These are phyloP conservation scores for Mortierella antarctica DNA, from an alignment of 192 early-diverging fungal genomes.

Conservation along the genomic window DNA sequence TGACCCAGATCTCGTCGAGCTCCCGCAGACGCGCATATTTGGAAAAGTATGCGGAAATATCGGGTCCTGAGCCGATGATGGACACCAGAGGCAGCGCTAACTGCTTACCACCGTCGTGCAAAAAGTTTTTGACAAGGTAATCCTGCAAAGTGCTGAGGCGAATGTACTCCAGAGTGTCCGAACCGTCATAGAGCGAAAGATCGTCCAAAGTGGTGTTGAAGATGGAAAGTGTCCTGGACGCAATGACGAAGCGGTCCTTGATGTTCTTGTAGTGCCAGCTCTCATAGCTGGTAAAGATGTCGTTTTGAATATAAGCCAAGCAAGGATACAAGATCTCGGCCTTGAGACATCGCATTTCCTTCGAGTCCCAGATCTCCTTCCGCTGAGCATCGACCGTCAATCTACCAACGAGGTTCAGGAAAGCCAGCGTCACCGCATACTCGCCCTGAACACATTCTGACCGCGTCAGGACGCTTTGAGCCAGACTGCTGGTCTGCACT, in stretches of 20 bases:
- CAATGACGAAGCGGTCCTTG: constrained; percentile 44
- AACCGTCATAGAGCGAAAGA: constrained; percentile 18
- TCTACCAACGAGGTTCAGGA: constrained; percentile 39
- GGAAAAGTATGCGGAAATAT: constrained; percentile 48
- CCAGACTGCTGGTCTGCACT: constrained; percentile 42
- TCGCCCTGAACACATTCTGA: constrained; percentile 42
- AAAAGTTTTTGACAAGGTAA: constrained; percentile 53
- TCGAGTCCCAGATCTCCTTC: constrained; percentile 37
- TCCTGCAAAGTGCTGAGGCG: constrained; percentile 49
- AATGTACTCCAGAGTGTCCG: constrained; percentile 7
- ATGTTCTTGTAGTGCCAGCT: constrained; percentile 56
- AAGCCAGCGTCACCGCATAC: constrained; percentile 50
- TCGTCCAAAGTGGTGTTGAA: constrained; percentile 50
- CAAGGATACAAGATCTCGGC: constrained; percentile 48
- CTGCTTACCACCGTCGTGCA: constrained; percentile 61
- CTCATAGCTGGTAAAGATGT: constrained; percentile 54
- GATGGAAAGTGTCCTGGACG: constrained; percentile 38
- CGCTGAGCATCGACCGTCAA: constrained; percentile 36
- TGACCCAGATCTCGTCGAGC: constrained; percentile 15
- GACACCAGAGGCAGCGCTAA: constrained; percentile 57
- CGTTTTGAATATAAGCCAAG: constrained; percentile 45
- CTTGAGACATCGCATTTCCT: constrained; percentile 44
- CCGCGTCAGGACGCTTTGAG: constrained; percentile 17
- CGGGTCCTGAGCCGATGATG: constrained; percentile 55
- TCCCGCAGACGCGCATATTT: constrained; percentile 24